Conservation (phyloP, 73 alveolate species). For the Uronychia setigera region DNA sequence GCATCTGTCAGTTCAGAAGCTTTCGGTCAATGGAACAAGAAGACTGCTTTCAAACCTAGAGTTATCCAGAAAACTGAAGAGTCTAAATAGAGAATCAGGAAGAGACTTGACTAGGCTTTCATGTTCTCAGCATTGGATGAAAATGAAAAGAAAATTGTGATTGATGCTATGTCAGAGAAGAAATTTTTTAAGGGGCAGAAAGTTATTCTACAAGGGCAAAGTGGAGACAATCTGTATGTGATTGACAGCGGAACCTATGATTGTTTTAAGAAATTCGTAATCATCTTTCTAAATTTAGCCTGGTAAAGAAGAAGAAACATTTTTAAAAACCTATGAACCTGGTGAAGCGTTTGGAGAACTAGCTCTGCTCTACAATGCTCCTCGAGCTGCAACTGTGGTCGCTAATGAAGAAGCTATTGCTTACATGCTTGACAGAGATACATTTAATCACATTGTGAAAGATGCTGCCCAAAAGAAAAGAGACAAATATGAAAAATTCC, state of each 20-base stretch:
- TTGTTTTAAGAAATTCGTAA: constrained; percentile 67
- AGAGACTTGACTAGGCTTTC: constrained; percentile 74
- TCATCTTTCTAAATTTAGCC: background rate
- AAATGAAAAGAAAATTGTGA: constrained; percentile 81
- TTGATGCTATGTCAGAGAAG: constrained; percentile 95
- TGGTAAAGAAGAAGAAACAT: constrained; percentile 71
- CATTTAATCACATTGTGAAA: constrained; percentile 91
- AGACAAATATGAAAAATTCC: constrained; percentile 87
- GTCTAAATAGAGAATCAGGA: constrained; percentile 66
- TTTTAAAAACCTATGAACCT: constrained; percentile 55
- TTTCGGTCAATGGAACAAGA: constrained; percentile 86
- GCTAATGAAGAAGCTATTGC: constrained; percentile 74
- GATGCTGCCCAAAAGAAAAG: constrained; percentile 89
- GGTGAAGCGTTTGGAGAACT: constrained; percentile 81
- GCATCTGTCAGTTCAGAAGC: constrained; percentile 93
- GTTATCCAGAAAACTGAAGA: constrained; percentile 88
- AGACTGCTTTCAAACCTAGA: constrained; percentile 85
- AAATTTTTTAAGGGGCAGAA: constrained; percentile 64
- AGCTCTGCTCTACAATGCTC: constrained; percentile 91
- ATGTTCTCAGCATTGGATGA: constrained; percentile 89
- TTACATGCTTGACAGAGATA: constrained; percentile 85
- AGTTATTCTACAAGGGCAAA: constrained; percentile 96
- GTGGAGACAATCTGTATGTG: constrained; percentile 94
- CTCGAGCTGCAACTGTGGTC: constrained; percentile 90
- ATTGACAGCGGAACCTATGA: constrained; percentile 91